phyloP scores from a whole-genome alignment of 2,329 filamentous ascomycete genomes.

The Teratosphaeria destructans region DNA sequence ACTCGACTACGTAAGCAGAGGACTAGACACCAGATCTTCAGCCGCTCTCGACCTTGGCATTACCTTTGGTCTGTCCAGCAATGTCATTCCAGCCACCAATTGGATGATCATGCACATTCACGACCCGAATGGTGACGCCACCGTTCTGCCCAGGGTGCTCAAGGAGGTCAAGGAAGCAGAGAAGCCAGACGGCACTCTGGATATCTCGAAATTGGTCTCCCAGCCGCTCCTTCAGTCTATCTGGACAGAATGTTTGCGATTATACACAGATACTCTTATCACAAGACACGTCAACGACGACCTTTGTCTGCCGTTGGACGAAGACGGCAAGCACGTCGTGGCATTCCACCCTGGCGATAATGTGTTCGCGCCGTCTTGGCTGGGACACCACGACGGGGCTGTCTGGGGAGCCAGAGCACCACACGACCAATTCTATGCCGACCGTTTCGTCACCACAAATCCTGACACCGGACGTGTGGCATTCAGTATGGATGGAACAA shows the following conservation, averaged over 20 bases:
- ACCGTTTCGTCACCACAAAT: slow-evolving; percentile 19
- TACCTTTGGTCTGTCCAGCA: slow-evolving; percentile 22
- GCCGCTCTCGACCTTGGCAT: slow-evolving; percentile 22
- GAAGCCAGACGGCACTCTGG: slow-evolving; percentile 16
- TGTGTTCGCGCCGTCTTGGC: slow-evolving; percentile 21
- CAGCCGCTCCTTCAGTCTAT: slow-evolving; percentile 26
- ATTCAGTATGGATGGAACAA: slow-evolving; percentile 19
- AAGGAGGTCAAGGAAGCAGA: slow-evolving; percentile 16
- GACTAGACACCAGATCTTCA: slow-evolving; percentile 11
- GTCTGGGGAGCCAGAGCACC: slow-evolving; percentile 13
- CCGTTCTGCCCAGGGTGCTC: slow-evolving; percentile 17
- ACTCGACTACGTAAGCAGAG: slow-evolving; percentile 14
- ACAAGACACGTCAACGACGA: slow-evolving; percentile 20
- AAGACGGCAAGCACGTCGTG: slow-evolving; percentile 15
- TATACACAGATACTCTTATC: slow-evolving; percentile 24
- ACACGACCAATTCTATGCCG: slow-evolving; percentile 15
- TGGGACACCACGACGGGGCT: slow-evolving; percentile 19
- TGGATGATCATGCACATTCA: slow-evolving; percentile 27
- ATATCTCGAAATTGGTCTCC: slow-evolving; percentile 17
- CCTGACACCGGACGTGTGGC: slow-evolving; percentile 15
- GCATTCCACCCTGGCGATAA: slow-evolving; percentile 16
- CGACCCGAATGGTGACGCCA: slow-evolving; percentile 14
- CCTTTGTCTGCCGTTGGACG: slow-evolving; percentile 18
- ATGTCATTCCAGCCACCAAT: slow-evolving; percentile 22
- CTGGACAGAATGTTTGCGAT: slow-evolving; percentile 24